Base-by-base conservation (phyloP, 139 green algal genomes). In the Closterium sp. region DNA sequence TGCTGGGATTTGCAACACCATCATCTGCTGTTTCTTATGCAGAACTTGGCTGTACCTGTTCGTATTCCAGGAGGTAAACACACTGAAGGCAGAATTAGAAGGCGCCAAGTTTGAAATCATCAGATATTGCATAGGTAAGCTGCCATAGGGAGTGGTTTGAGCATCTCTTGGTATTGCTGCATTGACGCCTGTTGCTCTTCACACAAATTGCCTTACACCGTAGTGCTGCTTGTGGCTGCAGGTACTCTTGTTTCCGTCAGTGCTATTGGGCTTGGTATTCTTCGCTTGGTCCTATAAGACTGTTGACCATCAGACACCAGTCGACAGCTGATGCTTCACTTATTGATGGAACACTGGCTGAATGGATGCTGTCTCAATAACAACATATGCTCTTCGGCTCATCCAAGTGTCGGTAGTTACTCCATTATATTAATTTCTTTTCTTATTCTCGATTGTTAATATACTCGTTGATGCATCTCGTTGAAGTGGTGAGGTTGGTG, bases 71-170 rank as follows among this genome's bases (percentile, higher is more conserved):
- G 90, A 93, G 38, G 94, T 93, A 32, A 94, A 93, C 90, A 94
- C 21, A 30, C 16, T 93, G 28, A 94, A 94, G 34, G 94, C 91
- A 10, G 30, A 91, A 66, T 31, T 93, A 33, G 91, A 93, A 81
- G 89, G 91, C 91, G 69, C 89, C 55, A 93, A 93, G 66, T 94
- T 84, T 85, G 91, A 93, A 30, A 64, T 93, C 0, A 93, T 93
- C 90, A 94, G 94, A 84, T 93, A 93, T 91, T 93, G 91, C 90
- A 88, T 93, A 64, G 91, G 91, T 91, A 66, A 91, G 90, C 25
- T 76, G 55, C 25, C 5, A 76, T 19, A 76, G 55, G 10, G 55
- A 76, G 25, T 76, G 55, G 55, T 76, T 76, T 76, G 16, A 76
- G 55, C 1, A 76, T 76, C 55, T 76, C 12, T 76, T 76, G 16